Conservation (phyloP, 2,329 filamentous ascomycete genomes). For the Monosporascus sp. region DNA sequence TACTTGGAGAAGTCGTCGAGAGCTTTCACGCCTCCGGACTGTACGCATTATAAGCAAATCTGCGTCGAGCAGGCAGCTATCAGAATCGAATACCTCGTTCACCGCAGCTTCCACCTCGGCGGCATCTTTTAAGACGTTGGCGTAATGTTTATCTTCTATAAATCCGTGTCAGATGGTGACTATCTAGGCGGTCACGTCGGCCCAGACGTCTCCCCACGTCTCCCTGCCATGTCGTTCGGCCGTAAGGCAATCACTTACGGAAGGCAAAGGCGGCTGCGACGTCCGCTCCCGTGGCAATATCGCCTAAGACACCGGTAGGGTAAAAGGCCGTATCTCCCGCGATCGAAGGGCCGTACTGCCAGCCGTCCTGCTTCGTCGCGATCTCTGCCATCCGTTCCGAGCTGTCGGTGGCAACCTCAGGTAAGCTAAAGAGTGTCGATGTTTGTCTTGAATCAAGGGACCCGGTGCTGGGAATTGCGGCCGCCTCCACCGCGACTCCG, state of each 20-base stretch:
- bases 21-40: background rate
- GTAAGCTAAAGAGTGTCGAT: background rate
- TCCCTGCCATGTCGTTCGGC: too few relatives aligned
- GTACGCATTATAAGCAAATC: background rate
- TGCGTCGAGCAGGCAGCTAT: background rate
- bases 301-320: background rate
- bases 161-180: background rate
- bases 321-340: background rate
- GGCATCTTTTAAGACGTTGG: background rate
- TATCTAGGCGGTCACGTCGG: background rate
- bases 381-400: background rate
- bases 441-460: background rate
- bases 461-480: background rate
- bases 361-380: background rate
- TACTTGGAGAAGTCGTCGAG: constrained; percentile 33
- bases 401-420: background rate
- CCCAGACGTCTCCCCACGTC: background rate
- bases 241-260: background rate
- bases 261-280: background rate
- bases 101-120: background rate
- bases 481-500: background rate
- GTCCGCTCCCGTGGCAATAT: background rate
- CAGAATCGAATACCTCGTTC: background rate
- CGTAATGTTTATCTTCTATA: background rate
- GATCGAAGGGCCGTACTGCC: background rate